Conservation (phyloP, 2,329 filamentous ascomycete species). For the Cladophialophora psammophila region DNA sequence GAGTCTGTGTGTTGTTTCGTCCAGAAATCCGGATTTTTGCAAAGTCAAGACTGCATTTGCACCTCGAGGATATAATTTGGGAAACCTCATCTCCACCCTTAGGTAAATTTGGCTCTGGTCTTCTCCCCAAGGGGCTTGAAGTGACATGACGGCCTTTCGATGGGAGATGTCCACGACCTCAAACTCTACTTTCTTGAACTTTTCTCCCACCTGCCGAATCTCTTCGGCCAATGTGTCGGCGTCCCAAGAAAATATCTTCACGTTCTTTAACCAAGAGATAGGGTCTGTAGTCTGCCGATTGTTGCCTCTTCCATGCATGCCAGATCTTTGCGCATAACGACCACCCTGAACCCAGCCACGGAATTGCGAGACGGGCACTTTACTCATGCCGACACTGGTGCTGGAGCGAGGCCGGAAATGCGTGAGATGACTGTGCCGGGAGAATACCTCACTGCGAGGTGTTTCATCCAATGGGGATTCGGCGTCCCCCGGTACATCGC, state of each 20-base stretch:
- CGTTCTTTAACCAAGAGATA: slow-evolving; percentile 70
- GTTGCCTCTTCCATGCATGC: slow-evolving; percentile 57
- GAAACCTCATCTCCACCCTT: slow-evolving; percentile 66
- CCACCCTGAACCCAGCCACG: slow-evolving; percentile 54
- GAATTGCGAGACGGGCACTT: slow-evolving; percentile 58
- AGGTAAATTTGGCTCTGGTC: slow-evolving; percentile 62
- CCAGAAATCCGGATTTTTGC: slow-evolving; percentile 65
- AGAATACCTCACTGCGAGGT: slow-evolving; percentile 39
- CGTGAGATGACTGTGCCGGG: slow-evolving; percentile 27
- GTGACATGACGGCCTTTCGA: slow-evolving; percentile 62
- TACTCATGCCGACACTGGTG: slow-evolving; percentile 55
- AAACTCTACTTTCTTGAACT: slow-evolving; percentile 67
- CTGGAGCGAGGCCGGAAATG: slow-evolving; percentile 44
- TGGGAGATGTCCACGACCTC: slow-evolving; percentile 65
- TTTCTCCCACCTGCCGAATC: slow-evolving; percentile 67
- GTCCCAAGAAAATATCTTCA: slow-evolving; percentile 64
- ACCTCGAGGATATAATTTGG: slow-evolving; percentile 61
- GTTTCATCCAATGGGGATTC: slow-evolving; percentile 45
- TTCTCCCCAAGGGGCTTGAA: slow-evolving; percentile 67
- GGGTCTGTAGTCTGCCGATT: slow-evolving; percentile 62
- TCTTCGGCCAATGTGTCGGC: slow-evolving; percentile 66
- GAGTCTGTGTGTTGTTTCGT: slow-evolving; percentile 57
- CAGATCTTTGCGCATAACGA: slow-evolving; percentile 57
- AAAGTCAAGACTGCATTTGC: slow-evolving; percentile 61
- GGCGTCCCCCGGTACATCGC: slow-evolving; percentile 69